Percentiles rank a stretch among this genome's conserved stretches.
Evolutionary conservation across 805 yeast species (phyloP).

Genomic region (Kregervanrija delftensis): DNA sequence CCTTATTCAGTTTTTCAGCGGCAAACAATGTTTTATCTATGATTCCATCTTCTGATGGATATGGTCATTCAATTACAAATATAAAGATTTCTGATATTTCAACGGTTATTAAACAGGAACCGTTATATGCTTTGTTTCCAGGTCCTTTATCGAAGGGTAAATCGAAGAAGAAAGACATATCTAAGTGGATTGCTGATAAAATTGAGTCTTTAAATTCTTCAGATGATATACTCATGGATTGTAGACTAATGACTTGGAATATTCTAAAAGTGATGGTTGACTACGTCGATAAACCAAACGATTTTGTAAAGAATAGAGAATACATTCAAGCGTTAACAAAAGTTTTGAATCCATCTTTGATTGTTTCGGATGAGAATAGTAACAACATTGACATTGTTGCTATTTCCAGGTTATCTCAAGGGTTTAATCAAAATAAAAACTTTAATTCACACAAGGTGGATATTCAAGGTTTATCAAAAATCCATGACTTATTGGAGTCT

Average conservation of each 20-base stretch:
- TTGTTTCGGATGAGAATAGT: conserved; percentile 5
- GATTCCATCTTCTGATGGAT: conserved; percentile 36
- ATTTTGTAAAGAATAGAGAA: conserved; percentile 18
- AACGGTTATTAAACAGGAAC: conserved; percentile 33
- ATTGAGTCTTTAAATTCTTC: conserved; percentile 14
- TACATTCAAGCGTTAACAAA: conserved; percentile 30
- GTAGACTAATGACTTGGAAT: conserved; percentile 24
- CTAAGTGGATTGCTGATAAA: conserved; percentile 53
- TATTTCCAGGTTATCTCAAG: conserved; percentile 11
- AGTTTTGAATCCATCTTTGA: conserved; percentile 36
- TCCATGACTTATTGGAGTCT: conserved; percentile 37
- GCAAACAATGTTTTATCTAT: conserved; percentile 38
- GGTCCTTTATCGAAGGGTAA: conserved; percentile 59
- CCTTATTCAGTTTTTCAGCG: conserved; percentile 63
- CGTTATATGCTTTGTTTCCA: conserved; percentile 51
- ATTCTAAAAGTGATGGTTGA: conserved; percentile 20
- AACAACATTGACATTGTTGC: conserved; percentile 14
- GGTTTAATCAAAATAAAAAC: conserved; percentile 8
- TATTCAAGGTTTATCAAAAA: conserved; percentile 18
- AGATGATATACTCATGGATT: conserved; percentile 12
- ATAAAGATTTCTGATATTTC: conserved; percentile 33
- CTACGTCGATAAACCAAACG: conserved; percentile 20
- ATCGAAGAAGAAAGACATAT: conserved; percentile 59
- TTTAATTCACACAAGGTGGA: conserved; percentile 23
- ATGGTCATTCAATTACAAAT: conserved; percentile 24